A percentile compares a stretch with the other conserved stretches of the same genome.
Conservation (phyloP, 2,329 filamentous ascomycete genomes). For the Pseudogymnoascus sp. region DNA sequence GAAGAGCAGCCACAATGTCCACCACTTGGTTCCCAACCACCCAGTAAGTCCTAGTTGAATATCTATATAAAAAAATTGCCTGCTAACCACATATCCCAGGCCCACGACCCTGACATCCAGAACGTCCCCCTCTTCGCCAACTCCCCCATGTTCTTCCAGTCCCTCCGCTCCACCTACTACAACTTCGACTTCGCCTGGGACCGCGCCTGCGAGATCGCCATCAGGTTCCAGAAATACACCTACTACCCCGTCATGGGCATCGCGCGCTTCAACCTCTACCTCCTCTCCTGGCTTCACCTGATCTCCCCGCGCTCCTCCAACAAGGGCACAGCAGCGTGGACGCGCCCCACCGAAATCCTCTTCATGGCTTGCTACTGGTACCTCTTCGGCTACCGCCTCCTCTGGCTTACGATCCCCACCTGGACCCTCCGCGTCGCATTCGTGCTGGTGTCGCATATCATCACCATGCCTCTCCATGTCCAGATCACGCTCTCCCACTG, state of each 20-base stretch:
- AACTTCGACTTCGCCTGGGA: constrained; percentile 55
- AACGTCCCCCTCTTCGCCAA: constrained; percentile 64
- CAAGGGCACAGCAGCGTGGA: constrained; percentile 53
- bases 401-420: constrained; percentile 52
- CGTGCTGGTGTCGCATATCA: constrained; percentile 54
- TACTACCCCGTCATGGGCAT: constrained; percentile 63
- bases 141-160: constrained; percentile 56
- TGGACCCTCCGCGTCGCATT: constrained; percentile 51
- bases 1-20: constrained; percentile 62
- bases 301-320: constrained; percentile 48
- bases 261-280: constrained; percentile 65
- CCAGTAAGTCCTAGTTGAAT: constrained; percentile 37
- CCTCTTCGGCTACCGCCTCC: constrained; percentile 57
- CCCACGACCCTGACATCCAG: constrained; percentile 50
- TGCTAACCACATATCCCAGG: background rate
- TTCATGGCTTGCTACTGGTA: constrained; percentile 60
- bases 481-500: constrained; percentile 68
- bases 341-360: constrained; percentile 55
- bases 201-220: constrained; percentile 47
- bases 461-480: constrained; percentile 61
- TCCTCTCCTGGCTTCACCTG: constrained; percentile 59
- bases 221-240: constrained; percentile 55
- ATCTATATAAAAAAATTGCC: background rate
- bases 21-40: constrained; percentile 59
- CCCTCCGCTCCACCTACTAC: constrained; percentile 57